Base-by-base conservation (phyloP, 2,329 filamentous ascomycete genomes). In the Ceratocystis cacaofunesta region DNA sequence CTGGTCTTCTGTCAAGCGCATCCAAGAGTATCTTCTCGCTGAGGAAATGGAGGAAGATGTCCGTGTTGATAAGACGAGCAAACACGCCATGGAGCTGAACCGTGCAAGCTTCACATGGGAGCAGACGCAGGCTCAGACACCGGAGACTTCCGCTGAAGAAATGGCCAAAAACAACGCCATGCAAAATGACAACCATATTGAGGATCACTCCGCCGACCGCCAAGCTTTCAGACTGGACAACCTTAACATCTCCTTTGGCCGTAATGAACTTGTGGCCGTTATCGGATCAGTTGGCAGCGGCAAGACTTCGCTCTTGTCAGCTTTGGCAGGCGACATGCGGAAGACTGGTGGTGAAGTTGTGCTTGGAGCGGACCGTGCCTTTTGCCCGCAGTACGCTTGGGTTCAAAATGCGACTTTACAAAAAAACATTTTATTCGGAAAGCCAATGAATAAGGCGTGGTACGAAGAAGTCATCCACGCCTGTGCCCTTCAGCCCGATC, bases 341-440 rank as follows among this genome's bases (percentile, higher is more conserved):
- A 88, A 87, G 73, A 95, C 89, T 0, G 77, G 76, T 2, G 91
- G 91, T 10, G 81, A 87, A 46, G 82, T 95, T 5, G 81, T 84
- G 0, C 82, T 94, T 70, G 89, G 92, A 50, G 90, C 90, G 0
- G 86, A 85, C 2, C 81, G 92, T 68, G 90, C 92, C 0, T 96
- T 96, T 71, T 97, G 94, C 69, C 92, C 92, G 0, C 92, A 99
- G 73, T 96, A 96, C 72, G 90, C 94, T 0, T 99, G 94, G 94
- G 96, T 99, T 61, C 92, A 97, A 72, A 97, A 97, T 71, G 82
- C 90, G 0, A 89, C 87, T 0, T 82, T 97, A 2, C 85, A 85
- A 68, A 85, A 96, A 43, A 99, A 99, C 71, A 95, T 99, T 67
- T 76, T 90, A 0, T 97, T 97, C 71, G 92, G 92, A 10, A 92